These are phyloP conservation scores for Handroanthus guayacan DNA, from an alignment of 257 asterid genomes.

Conservation along the genomic window DNA sequence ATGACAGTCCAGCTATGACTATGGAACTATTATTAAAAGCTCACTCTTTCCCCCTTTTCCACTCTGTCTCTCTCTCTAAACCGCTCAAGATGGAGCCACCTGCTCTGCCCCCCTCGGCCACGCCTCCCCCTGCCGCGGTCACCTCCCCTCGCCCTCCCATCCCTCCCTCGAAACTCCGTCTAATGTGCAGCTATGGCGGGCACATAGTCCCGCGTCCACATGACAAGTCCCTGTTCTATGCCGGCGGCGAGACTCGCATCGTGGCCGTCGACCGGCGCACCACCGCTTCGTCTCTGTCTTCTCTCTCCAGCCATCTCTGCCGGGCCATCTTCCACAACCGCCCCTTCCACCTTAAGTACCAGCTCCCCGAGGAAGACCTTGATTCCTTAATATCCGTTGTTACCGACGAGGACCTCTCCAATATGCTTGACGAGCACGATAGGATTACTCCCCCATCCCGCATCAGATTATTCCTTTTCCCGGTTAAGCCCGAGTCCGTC, in stretches of 20 bases:
- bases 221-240: constrained; percentile 71
- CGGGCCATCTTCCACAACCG: constrained; percentile 60
- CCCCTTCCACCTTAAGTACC: constrained; percentile 77
- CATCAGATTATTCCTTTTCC: constrained; percentile 75
- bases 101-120: constrained; percentile 47
- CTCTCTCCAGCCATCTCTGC: constrained; percentile 64
- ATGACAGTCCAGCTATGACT: constrained; percentile 38
- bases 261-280: constrained; percentile 82
- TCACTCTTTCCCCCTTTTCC: neutral
- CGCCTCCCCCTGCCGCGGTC: constrained; percentile 29
- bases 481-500: constrained; percentile 63
- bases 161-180: constrained; percentile 62
- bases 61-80: constrained; percentile 33
- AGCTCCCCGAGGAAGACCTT: constrained; percentile 79
- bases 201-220: constrained; percentile 86
- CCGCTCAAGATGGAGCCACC: constrained; percentile 53
- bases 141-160: constrained; percentile 50
- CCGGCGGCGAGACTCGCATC: constrained; percentile 88
- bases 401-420: constrained; percentile 80
- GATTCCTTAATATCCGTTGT: constrained; percentile 79
- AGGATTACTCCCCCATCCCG: constrained; percentile 57
- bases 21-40: constrained; percentile 33
- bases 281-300: constrained; percentile 53
- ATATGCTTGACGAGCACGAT: constrained; percentile 90
- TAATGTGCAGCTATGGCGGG: constrained; percentile 96